Evolutionary conservation across 768 basidiomycete genomes (phyloP).

Genomic region (Mrakia frigida): DNA sequence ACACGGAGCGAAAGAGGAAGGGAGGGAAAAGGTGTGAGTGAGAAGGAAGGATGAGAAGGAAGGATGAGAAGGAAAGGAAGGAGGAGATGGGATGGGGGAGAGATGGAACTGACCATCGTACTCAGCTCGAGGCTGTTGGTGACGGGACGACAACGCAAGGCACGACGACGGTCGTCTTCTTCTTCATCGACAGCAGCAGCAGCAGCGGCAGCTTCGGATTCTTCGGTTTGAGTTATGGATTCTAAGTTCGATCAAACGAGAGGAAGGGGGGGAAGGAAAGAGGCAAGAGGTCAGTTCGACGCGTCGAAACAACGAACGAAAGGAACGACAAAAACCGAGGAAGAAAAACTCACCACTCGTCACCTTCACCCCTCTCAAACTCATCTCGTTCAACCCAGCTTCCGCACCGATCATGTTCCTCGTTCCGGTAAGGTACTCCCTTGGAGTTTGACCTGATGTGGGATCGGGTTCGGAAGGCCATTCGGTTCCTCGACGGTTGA

Average conservation of each 20-base stretch:
- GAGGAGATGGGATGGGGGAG: no score
- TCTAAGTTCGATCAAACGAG: background rate
- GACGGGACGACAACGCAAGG: background rate
- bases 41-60: no score
- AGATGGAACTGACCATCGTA: no score
- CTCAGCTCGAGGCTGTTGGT: background rate
- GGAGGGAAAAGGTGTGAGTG: no score
- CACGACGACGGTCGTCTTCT: background rate
- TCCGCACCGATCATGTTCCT: slow-evolving; percentile 39
- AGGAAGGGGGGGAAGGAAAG: background rate
- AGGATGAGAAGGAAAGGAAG: no score
- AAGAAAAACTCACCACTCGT: background rate
- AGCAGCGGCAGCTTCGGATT: background rate
- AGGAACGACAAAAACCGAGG: background rate
- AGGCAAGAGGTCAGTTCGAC: background rate
- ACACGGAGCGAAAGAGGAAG: no score
- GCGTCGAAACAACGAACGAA: background rate
- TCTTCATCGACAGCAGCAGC: no score
- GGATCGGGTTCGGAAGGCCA: background rate
- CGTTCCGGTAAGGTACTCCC: slow-evolving; percentile 25
- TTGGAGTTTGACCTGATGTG: no score
- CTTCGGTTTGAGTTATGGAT: background rate
- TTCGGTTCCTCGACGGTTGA: background rate
- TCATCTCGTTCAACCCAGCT: slow-evolving; percentile 36
- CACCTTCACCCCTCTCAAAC: slow-evolving; percentile 36